Conservation (phyloP, 1,284 basidiomycete species). For the Microbotryum violaceum region DNA sequence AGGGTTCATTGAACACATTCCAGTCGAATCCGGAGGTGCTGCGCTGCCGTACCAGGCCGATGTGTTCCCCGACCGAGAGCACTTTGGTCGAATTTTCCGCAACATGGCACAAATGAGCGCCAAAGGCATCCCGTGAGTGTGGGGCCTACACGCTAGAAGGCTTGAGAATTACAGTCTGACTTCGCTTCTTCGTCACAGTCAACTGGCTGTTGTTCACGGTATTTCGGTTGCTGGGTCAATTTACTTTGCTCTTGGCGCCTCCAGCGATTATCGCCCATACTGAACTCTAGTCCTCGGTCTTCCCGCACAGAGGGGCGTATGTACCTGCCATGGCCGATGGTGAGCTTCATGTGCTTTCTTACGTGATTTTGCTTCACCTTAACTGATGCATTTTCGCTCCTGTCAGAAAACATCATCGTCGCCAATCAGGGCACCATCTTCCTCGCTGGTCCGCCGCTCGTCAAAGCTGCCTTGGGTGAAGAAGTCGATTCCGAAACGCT, state of each 20-base stretch:
- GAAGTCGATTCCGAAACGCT: slow-evolving; percentile 86
- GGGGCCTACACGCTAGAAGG: too few relatives aligned
- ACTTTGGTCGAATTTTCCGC: slow-evolving; percentile 94
- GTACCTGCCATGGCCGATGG: slow-evolving; percentile 89
- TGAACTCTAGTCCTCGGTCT: neutral
- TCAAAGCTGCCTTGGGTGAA: slow-evolving; percentile 91
- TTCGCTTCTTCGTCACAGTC: slow-evolving; percentile 38
- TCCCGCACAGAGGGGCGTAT: slow-evolving; percentile 58
- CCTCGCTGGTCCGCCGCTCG: slow-evolving; percentile 88
- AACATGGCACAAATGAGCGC: slow-evolving; percentile 85
- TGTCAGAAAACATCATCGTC: slow-evolving; percentile 77
- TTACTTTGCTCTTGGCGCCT: neutral
- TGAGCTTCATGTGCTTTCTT: slow-evolving; percentile 8
- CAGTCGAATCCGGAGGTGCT: slow-evolving; percentile 89
- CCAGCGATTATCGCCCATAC: slow-evolving; percentile 31
- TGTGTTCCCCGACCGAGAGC: slow-evolving; percentile 78
- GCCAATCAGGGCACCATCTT: slow-evolving; percentile 89
- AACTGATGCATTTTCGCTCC: neutral
- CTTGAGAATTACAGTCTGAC: neutral
- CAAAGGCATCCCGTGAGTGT: slow-evolving; percentile 60
- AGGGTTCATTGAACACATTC: neutral
- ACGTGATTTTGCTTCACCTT: neutral
- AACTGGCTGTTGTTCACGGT: slow-evolving; percentile 87
- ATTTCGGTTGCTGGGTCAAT: slow-evolving; percentile 68
- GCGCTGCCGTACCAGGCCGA: slow-evolving; percentile 88